phyloP scores from a whole-genome alignment of 306 rosid genomes.

The Cucumis cinereus region DNA sequence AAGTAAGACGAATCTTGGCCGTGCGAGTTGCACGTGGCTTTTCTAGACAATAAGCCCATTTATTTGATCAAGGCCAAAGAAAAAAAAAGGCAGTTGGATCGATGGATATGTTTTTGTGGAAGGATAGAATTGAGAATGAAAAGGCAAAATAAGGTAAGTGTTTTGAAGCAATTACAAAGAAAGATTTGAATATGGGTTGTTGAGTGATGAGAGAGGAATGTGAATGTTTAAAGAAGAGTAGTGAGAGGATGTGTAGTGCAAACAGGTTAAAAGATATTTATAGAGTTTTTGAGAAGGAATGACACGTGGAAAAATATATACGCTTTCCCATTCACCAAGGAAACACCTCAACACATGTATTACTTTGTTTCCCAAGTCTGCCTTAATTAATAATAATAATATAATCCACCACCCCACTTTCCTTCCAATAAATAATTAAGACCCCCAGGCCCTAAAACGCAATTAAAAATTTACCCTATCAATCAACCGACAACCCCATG shows the following conservation, averaged over 20 bases:
- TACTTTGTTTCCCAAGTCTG: not conserved
- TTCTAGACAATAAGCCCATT: conserved; percentile 6
- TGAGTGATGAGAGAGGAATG: not conserved
- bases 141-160: not conserved
- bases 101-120: not conserved
- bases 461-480: not conserved
- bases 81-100: too few relatives aligned
- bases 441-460: too few relatives aligned
- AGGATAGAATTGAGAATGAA: not conserved
- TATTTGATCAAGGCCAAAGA: too few relatives aligned
- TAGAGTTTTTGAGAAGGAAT: not conserved
- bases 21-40: conserved; percentile 15
- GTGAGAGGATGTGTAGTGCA: not conserved
- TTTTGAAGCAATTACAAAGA: not conserved
- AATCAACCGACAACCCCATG: not conserved
- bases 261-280: not conserved
- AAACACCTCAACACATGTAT: not conserved
- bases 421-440: too few relatives aligned
- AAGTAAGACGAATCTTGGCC: conserved; percentile 13
- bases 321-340: not conserved
- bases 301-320: not conserved
- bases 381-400: not conserved
- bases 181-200: not conserved
- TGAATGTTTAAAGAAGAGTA: not conserved
- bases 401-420: not conserved